Base-by-base conservation (phyloP, 352 stramenopile genomes). In the Pythium sp. region DNA sequence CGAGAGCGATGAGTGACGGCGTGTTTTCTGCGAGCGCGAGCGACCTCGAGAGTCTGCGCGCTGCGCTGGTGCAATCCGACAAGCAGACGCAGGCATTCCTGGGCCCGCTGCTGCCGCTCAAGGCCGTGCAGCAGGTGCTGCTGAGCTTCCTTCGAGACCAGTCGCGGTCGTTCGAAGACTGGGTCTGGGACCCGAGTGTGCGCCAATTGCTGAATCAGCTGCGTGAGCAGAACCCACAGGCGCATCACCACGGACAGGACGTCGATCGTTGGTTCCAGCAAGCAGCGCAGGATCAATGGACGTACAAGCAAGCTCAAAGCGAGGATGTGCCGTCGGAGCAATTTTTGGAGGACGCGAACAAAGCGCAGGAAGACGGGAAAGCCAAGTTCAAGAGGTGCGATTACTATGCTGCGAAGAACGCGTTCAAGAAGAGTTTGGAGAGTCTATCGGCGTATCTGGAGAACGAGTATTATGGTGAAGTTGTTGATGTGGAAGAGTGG, bases 181-280 rank as follows among this genome's bases (percentile, higher is more conserved):
- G 86, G 79, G 76, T 95, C 1, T 93, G 84, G 86, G 86, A 95
- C 58, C 74, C 84, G 0, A 69, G 72, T 12, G 79, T 89, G 32
- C 86, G 76, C 11, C 73, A 89, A 53, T 75, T 89, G 24, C 72
- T 95, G 11, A 28, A 74, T 0, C 69, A 72, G 5, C 73, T 95
- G 63, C 77, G 82, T 24, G 67, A 74, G 14, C 69, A 77, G 55
- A 71, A 78, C 14, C 75, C 76, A 2, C 69, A 69, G 53, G 51
- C 56, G 7, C 72, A 78, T 22, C 41, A 74, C 32, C 68, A 80
- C 20, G 65, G 54, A 2, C 46, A 74, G n/a, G 54, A 80, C 18
- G 30, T 82, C 15, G 76, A 85, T 24, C 64, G 78, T n/a, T 81
- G 79, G 79, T 91, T 91, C 30, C 54, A 69, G 0, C 66, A 58